phyloP scores from a whole-genome alignment of 2,329 filamentous ascomycete species.

The Stemphylium beticola region DNA sequence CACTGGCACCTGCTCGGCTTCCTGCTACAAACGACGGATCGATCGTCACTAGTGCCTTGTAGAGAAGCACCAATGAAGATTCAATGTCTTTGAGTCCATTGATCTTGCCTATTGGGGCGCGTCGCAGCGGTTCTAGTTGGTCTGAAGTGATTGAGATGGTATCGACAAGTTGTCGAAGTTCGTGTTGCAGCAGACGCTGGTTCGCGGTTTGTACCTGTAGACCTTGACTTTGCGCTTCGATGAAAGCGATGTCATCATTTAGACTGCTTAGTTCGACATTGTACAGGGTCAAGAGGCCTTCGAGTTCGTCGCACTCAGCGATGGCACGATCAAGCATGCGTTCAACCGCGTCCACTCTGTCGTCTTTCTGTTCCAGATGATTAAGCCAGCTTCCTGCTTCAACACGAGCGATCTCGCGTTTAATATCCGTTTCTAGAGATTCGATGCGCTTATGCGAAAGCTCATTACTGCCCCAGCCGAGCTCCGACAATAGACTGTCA shows the following conservation, averaged over 20 bases:
- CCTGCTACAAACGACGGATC: slow-evolving; percentile 74
- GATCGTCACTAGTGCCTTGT: slow-evolving; percentile 92
- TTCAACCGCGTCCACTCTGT: slow-evolving; percentile 85
- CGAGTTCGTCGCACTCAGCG: slow-evolving; percentile 92
- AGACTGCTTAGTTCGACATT: slow-evolving; percentile 86
- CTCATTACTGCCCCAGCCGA: slow-evolving; percentile 84
- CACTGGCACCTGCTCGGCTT: slow-evolving; percentile 53
- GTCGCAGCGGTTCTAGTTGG: slow-evolving; percentile 75
- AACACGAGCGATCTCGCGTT: slow-evolving; percentile 85
- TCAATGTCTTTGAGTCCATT: slow-evolving; percentile 80
- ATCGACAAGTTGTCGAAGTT: slow-evolving; percentile 85
- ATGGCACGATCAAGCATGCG: slow-evolving; percentile 88
- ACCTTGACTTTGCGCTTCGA: slow-evolving; percentile 96
- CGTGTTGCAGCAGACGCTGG: slow-evolving; percentile 89
- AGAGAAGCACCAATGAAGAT: slow-evolving; percentile 76
- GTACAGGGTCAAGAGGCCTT: slow-evolving; percentile 92
- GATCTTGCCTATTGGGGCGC: slow-evolving; percentile 73
- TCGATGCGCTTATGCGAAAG: slow-evolving; percentile 78
- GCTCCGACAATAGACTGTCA: slow-evolving; percentile 80
- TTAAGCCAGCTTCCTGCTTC: slow-evolving; percentile 93
- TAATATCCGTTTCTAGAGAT: slow-evolving; percentile 80
- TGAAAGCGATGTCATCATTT: slow-evolving; percentile 94
- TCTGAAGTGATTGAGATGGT: slow-evolving; percentile 85
- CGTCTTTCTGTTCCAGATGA: slow-evolving; percentile 83
- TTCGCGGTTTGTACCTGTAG: slow-evolving; percentile 97